Evolutionary conservation across 139 green algal species (phyloP).

Genomic region (Chloropicon primus): DNA sequence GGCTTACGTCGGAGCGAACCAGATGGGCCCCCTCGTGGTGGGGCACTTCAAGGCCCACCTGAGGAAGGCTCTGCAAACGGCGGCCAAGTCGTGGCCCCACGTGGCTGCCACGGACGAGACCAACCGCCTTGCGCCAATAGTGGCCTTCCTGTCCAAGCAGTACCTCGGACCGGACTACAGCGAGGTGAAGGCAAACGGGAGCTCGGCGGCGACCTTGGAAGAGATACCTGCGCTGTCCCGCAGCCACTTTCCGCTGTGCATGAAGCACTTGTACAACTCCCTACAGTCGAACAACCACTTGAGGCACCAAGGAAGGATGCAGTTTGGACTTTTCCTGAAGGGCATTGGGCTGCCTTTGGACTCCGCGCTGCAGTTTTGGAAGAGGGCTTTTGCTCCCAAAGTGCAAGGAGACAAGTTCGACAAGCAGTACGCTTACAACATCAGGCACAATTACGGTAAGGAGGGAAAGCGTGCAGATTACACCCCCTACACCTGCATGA

Average conservation of each 20-base stretch:
- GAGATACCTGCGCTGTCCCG: slow-evolving; percentile 28
- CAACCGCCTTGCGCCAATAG: slow-evolving; percentile 62
- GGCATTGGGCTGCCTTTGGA: slow-evolving; percentile 41
- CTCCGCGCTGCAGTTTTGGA: slow-evolving; percentile 86
- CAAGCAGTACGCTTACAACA: slow-evolving; percentile 92
- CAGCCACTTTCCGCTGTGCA: slow-evolving; percentile 76
- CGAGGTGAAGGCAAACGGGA: slow-evolving; percentile 14
- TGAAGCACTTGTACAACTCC: slow-evolving; percentile 46
- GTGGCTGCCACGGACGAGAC: slow-evolving; percentile 45
- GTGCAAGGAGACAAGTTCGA: slow-evolving; percentile 74
- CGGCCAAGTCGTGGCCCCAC: slow-evolving; percentile 39
- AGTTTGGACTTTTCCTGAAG: slow-evolving; percentile 96
- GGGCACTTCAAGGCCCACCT: slow-evolving; percentile 30
- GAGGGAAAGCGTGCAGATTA: slow-evolving; percentile 89
- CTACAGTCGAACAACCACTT: slow-evolving; percentile 70
- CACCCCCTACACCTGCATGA: slow-evolving; percentile 70
- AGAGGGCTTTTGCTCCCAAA: slow-evolving; percentile 53
- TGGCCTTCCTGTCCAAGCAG: slow-evolving; percentile 49
- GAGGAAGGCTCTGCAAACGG: slow-evolving; percentile 40
- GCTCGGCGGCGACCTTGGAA: background rate
- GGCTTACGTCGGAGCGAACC: slow-evolving; percentile 60
- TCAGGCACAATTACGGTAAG: slow-evolving; percentile 95
- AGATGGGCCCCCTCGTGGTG: slow-evolving; percentile 51
- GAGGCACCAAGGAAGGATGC: slow-evolving; percentile 72
- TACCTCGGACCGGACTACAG: slow-evolving; percentile 54